Evolutionary conservation across 2,329 filamentous ascomycete species (phyloP), one percentile per base, ranked within the genome.

Genomic region (Penicillium sp.): DNA sequence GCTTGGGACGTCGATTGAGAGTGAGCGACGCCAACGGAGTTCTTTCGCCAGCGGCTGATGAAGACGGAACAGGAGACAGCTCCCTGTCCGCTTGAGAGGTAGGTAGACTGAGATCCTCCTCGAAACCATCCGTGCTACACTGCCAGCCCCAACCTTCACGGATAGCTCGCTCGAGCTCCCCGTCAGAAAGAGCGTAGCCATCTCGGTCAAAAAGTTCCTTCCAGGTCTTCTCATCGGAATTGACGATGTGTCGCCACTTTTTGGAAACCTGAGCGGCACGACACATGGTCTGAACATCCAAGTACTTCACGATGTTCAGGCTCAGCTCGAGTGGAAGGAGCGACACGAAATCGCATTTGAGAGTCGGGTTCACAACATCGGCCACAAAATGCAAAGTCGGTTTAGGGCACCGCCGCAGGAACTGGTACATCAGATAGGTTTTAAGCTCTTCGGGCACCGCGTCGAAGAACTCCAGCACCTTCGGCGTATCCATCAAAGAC

Each of bases 131-230:
- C 3, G 76, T 66, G 0, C 81, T 78, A 0, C 90, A 87, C 62
- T 98, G 93, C 89, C 93, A 98, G 10, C 90, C 93, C 93, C 93
- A 98, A 10, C 93, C 93, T 70, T 97, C 87, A 28, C 75, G 73
- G 39, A 97, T 89, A 19, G 93, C 90, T 53, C 84, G 83, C 50
- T 87, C 82, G 16, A 98, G 74, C 65, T 98, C 93, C 13, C 87
- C 87, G 1, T 83, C 74, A 0, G 88, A 83, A 2, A 98, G 72
- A 18, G 72, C 72, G 63, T 87, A 96, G 0, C 88, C 88, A 61
- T 96, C 89, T 1, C 75, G 76, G 47, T 95, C 89, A 28, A 98
- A 83, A 1, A 96, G 74, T 49, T 90, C 86, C 67, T 94, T 97
- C 93, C 93, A 98, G 10, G 90, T 88, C 33, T 85, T 90, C 68